A percentile compares a stretch with the other conserved stretches of the same genome.
These are phyloP conservation scores for Fusarium nanum DNA, from an alignment of 2,329 filamentous ascomycete species.

Conservation along the genomic window DNA sequence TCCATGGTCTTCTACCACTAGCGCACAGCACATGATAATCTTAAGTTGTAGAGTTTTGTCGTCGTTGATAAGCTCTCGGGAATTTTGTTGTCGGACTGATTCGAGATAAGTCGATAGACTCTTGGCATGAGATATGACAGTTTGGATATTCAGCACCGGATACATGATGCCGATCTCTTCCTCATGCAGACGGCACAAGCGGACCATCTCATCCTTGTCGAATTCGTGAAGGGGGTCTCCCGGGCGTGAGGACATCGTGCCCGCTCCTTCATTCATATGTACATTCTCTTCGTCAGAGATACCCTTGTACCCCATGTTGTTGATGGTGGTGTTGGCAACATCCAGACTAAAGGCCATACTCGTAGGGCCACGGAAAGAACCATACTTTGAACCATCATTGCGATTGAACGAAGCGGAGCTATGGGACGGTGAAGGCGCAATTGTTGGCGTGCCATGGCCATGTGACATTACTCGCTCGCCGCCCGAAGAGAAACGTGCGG, in stretches of 20 bases:
- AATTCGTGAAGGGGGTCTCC: slow-evolving; percentile 84
- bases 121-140: slow-evolving; percentile 76
- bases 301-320: slow-evolving; percentile 86
- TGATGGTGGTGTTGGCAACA: slow-evolving; percentile 85
- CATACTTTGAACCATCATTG: slow-evolving; percentile 64
- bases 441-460: slow-evolving; percentile 44
- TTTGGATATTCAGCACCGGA: slow-evolving; percentile 81
- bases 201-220: slow-evolving; percentile 80
- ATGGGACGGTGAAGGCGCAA: slow-evolving; percentile 59
- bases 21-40: slow-evolving; percentile 81
- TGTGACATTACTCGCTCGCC: slow-evolving; percentile 57
- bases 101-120: slow-evolving; percentile 80
- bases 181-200: slow-evolving; percentile 82
- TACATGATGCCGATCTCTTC: slow-evolving; percentile 96
- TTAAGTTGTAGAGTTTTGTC: slow-evolving; percentile 78
- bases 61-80: slow-evolving; percentile 58
- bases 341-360: slow-evolving; percentile 88
- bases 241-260: slow-evolving; percentile 48
- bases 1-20: slow-evolving; percentile 82
- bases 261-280: slow-evolving; percentile 38
- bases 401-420: slow-evolving; percentile 54
- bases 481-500: slow-evolving; percentile 58
- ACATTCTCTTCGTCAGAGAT: slow-evolving; percentile 73
- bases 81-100: slow-evolving; percentile 51
- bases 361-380: slow-evolving; percentile 84